phyloP scores from a whole-genome alignment of 345 rosid genomes.

The Lepidium aucheri region DNA sequence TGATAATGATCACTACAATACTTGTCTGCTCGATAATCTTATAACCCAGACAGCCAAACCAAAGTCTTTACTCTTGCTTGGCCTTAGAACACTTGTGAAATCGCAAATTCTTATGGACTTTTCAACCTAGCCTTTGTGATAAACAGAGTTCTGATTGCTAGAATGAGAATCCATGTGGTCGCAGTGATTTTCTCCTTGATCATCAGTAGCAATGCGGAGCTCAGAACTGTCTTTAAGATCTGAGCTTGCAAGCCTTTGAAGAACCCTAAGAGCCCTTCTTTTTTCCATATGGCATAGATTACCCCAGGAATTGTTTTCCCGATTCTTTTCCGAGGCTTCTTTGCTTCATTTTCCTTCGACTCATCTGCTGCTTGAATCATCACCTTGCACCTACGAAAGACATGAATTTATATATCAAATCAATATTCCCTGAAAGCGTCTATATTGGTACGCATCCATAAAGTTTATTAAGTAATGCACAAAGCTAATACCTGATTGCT shows the following conservation, averaged over 20 bases:
- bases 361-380: conserved; percentile 75
- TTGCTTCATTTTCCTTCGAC: conserved; percentile 34
- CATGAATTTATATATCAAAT: background rate
- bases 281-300: conserved; percentile 53
- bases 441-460: background rate
- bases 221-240: conserved; percentile 85
- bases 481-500: conserved; percentile 61
- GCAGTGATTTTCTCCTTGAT: conserved; percentile 86
- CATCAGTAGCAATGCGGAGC: conserved; percentile 93
- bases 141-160: conserved; percentile 51
- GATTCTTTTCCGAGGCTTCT: conserved; percentile 26
- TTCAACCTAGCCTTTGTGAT: conserved; percentile 36
- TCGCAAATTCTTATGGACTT: conserved; percentile 5
- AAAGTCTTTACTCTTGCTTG: conserved; percentile 3
- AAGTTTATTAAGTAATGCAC: background rate
- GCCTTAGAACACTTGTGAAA: background rate
- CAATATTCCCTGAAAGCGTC: background rate
- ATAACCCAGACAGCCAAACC: background rate
- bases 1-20: background rate
- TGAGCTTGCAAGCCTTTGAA: conserved; percentile 87
- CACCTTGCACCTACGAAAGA: conserved; percentile 69
- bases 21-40: background rate
- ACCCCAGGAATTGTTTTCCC: conserved; percentile 48
- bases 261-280: conserved; percentile 76
- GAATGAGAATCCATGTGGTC: conserved; percentile 69